Evolutionary conservation across 2,329 filamentous ascomycete species (phyloP).

Genomic region (Xylariomycetidae sp.): DNA sequence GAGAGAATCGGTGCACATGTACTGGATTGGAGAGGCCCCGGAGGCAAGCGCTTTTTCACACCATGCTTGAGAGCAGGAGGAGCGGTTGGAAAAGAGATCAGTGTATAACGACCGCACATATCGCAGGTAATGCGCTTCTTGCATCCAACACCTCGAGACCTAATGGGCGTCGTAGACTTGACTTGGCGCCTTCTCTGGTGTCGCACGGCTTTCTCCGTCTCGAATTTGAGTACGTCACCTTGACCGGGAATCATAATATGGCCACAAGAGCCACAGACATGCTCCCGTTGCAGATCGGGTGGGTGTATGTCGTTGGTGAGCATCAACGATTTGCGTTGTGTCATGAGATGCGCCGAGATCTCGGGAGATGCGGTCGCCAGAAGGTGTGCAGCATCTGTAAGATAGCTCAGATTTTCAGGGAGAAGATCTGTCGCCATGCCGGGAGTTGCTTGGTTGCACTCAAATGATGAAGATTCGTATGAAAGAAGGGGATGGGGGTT

Average conservation of each 20-base stretch:
- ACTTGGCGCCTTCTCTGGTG: constrained; percentile 21
- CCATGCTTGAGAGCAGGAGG: constrained; percentile 17
- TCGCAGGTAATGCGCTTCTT: constrained; percentile 40
- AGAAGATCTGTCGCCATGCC: constrained; percentile 22
- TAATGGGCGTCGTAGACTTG: not conserved
- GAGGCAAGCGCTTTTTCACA: constrained; percentile 20
- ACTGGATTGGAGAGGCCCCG: not conserved
- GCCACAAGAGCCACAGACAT: constrained; percentile 56
- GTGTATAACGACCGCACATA: constrained; percentile 40
- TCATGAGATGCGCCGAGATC: constrained; percentile 57
- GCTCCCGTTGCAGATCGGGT: constrained; percentile 47
- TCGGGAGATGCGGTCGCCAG: constrained; percentile 48
- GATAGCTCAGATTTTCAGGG: constrained; percentile 32
- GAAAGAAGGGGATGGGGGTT: too few species aligned
- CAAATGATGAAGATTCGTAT: too few species aligned
- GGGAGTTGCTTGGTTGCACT: too few species aligned
- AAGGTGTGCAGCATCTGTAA: constrained; percentile 57
- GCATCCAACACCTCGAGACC: too few species aligned
- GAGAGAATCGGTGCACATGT: constrained; percentile 3
- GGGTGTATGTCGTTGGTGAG: constrained; percentile 39
- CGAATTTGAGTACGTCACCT: constrained; percentile 35
- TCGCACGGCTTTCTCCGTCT: constrained; percentile 42
- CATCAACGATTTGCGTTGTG: constrained; percentile 44
- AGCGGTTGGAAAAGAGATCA: constrained; percentile 35
- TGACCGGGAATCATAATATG: constrained; percentile 54